Evolutionary conservation across 305 asterid genomes (phyloP).

Genomic region (Andrographis paniculata): DNA sequence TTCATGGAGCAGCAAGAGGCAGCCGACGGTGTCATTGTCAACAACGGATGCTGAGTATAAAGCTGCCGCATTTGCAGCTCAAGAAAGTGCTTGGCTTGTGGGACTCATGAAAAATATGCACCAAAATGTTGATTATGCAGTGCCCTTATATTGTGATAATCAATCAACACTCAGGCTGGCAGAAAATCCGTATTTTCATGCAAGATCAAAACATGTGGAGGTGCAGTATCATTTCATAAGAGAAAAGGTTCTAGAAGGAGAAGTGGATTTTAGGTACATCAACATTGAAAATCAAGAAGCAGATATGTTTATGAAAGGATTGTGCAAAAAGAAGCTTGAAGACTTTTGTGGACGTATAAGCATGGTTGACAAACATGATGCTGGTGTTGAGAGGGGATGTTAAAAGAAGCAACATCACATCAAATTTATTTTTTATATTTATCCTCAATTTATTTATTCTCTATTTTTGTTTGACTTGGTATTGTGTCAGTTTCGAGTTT

Average conservation of each 20-base stretch:
- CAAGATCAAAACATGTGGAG: background rate
- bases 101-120: background rate
- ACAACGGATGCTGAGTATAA: background rate
- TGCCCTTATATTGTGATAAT: background rate
- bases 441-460: no score
- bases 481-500: no score
- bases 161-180: background rate
- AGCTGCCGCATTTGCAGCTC: background rate
- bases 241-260: background rate
- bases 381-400: no score
- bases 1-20: constrained; percentile 5
- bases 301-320: background rate
- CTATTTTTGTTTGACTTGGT: no score
- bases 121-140: background rate
- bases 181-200: background rate
- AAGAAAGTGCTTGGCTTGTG: no score
- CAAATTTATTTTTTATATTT: no score
- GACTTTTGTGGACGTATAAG: background rate
- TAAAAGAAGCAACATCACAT: no score
- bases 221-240: background rate
- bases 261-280: background rate
- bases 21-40: background rate
- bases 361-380: background rate
- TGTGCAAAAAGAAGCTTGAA: background rate
- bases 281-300: background rate